A percentile compares a stretch with the other conserved stretches of the same genome.
Evolutionary conservation across 2,329 filamentous ascomycete species (phyloP).

Genomic region (Monosporascus sp.): DNA sequence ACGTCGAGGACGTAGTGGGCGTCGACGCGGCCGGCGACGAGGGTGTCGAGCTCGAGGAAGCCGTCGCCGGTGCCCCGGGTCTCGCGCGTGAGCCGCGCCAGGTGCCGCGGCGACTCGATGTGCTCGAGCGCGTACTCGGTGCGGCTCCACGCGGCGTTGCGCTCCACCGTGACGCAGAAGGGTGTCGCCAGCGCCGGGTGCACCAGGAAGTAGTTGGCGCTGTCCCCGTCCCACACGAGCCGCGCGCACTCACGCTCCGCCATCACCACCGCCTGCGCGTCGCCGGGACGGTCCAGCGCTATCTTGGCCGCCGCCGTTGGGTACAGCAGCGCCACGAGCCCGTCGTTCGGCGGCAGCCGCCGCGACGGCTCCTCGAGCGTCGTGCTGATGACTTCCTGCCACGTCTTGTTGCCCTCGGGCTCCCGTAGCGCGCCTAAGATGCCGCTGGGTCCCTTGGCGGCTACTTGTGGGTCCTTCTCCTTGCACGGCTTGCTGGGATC

Average conservation of each 20-base stretch:
- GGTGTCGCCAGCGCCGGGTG: conserved; percentile 59
- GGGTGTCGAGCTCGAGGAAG: conserved; percentile 57
- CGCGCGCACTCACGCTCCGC: conserved; percentile 65
- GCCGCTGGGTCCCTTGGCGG: conserved; percentile 19
- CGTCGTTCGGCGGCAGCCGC: conserved; percentile 51
- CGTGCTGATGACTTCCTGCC: conserved; percentile 54
- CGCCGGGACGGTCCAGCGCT: conserved; percentile 55
- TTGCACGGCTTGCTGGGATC: conserved; percentile 56
- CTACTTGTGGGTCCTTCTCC: conserved; percentile 31
- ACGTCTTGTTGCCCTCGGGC: conserved; percentile 38
- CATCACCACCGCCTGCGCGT: conserved; percentile 53
- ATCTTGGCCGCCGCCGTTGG: conserved; percentile 59
- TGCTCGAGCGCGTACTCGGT: conserved; percentile 63
- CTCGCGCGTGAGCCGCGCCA: conserved; percentile 56
- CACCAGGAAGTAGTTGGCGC: conserved; percentile 53
- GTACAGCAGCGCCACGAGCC: conserved; percentile 63
- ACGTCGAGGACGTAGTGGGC: conserved; percentile 59
- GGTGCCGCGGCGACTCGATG: conserved; percentile 53
- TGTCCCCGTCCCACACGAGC: conserved; percentile 66
- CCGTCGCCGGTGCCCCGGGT: conserved; percentile 48
- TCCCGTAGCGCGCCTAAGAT: conserved; percentile 29
- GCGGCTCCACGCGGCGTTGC: conserved; percentile 53
- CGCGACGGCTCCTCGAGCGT: conserved; percentile 52
- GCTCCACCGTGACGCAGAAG: conserved; percentile 55
- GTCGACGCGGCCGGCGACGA: conserved; percentile 53